Base-by-base conservation (phyloP, 345 rosid genomes). In the Rhodomyrtus tomentosa region DNA sequence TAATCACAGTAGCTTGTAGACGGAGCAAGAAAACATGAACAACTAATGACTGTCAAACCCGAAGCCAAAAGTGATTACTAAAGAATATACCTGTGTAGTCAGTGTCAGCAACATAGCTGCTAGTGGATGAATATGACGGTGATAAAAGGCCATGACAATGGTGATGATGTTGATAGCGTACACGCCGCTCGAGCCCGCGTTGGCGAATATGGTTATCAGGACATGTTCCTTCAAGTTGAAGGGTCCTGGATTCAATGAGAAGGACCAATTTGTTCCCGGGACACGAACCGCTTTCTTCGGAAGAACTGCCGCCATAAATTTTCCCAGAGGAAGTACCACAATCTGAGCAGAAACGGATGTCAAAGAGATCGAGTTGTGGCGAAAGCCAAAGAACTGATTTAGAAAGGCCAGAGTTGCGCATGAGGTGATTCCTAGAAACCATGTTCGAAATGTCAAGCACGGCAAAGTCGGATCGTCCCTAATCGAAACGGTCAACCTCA, bases 171-270 rank as follows among this genome's bases (percentile, higher is more conserved):
- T 72, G 8, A 93, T 89, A 2, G 92, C 91, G 80, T 84, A 89
- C 4, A 87, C 90, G 13, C 50, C 3, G 4, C 27, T 87, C 8
- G 93, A 90, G 50, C 95, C 91, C 1, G 91, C 54, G 50, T 88
- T 89, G 4, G 91, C 91, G 6, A 91, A 91, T 55, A 91, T 88
- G 38, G 94, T 91, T 86, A 91, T 89, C 14, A 85, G 85, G 40
- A 89, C 89, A 68, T 90, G 93, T 80, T 93, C 95, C 82, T 91
- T 93, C 8, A 91, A 42, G 86, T 89, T 91, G 86, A 91, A 93
- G 25, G 93, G 95, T 58, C 92, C 92, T 55, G 93, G 90, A 88
- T 91, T 91, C 82, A 91, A 59, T 15, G 92, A 91, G 76, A 90
- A 88, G 1, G 90, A 84, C 90, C 89, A 90, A 32, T 86, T 88